Percentiles rank a stretch among this genome's conserved stretches.
Evolutionary conservation across 2,329 filamentous ascomycete species (phyloP).

Genomic region (Coniella vitis): DNA sequence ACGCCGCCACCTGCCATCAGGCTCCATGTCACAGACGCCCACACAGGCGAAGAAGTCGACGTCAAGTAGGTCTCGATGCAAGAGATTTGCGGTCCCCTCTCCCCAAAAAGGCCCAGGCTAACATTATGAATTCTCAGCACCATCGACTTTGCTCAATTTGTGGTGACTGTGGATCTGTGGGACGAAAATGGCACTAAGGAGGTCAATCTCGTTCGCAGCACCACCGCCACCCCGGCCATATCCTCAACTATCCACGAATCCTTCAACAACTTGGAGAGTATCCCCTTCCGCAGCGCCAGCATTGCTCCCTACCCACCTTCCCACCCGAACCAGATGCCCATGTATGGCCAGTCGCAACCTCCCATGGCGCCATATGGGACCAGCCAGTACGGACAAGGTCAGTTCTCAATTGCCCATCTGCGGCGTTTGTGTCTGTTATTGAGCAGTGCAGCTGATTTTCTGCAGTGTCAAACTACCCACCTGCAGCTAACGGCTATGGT

Average conservation of each 20-base stretch:
- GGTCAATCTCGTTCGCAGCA: conserved; percentile 59
- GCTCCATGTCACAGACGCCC: conserved; percentile 68
- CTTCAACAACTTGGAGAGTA: conserved; percentile 51
- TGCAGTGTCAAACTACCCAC: conserved; percentile 11
- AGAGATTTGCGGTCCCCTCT: neutral
- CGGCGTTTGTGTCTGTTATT: neutral
- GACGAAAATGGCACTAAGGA: conserved; percentile 58
- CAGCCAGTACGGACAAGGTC: conserved; percentile 13
- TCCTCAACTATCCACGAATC: conserved; percentile 73
- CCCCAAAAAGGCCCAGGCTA: conserved; percentile 12
- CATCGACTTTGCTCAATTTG: conserved; percentile 27
- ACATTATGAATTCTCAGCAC: conserved; percentile 8
- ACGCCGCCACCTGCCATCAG: conserved; percentile 90
- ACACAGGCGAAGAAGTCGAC: conserved; percentile 74
- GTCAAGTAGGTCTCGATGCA: conserved; percentile 56
- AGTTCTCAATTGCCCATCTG: neutral
- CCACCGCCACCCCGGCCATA: conserved; percentile 63
- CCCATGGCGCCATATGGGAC: conserved; percentile 10
- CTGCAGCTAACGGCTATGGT: conserved; percentile 13
- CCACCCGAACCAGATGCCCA: conserved; percentile 12
- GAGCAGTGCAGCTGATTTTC: neutral
- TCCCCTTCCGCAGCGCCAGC: conserved; percentile 16
- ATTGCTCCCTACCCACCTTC: conserved; percentile 13
- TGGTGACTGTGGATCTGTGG: conserved; percentile 62
- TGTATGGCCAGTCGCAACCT: conserved; percentile 21